Evolutionary conservation across 2,329 filamentous ascomycete genomes (phyloP).

Genomic region (Sarocladium oryzae): DNA sequence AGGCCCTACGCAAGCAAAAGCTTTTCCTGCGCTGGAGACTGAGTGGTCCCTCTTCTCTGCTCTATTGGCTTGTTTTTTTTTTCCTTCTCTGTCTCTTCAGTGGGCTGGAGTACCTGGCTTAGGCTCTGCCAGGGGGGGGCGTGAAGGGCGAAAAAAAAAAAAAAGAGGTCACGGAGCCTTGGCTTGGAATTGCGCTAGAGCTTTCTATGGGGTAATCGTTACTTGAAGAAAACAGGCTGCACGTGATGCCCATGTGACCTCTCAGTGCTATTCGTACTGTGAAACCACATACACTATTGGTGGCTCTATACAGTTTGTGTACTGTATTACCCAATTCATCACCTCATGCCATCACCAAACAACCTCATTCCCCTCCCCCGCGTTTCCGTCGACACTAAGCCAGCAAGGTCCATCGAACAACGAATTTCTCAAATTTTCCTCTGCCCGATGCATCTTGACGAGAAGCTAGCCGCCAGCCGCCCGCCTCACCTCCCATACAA

Average conservation of each 20-base stretch:
- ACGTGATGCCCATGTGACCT: constrained; percentile 10
- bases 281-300: not conserved
- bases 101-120: not conserved
- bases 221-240: constrained; percentile 10
- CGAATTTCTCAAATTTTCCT: not conserved
- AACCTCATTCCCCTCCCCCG: constrained; percentile 8
- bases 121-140: not conserved
- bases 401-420: not conserved
- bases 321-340: not conserved
- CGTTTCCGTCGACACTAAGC: not conserved
- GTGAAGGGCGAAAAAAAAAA: not conserved
- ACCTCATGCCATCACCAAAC: constrained; percentile 9
- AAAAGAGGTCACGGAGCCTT: not conserved
- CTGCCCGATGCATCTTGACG: constrained; percentile 3
- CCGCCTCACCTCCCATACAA: too few relatives aligned
- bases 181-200: not conserved
- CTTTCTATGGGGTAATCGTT: constrained; percentile 14
- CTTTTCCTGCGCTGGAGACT: too few relatives aligned
- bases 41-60: too few relatives aligned
- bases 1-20: constrained; percentile 1
- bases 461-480: constrained; percentile 3
- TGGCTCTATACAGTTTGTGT: not conserved
- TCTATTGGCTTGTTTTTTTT: too few relatives aligned
- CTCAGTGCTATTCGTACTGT: constrained; percentile 1
- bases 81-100: not conserved